Conservation (phyloP, 306 rosid genomes). For the Canavalia gladiata region DNA sequence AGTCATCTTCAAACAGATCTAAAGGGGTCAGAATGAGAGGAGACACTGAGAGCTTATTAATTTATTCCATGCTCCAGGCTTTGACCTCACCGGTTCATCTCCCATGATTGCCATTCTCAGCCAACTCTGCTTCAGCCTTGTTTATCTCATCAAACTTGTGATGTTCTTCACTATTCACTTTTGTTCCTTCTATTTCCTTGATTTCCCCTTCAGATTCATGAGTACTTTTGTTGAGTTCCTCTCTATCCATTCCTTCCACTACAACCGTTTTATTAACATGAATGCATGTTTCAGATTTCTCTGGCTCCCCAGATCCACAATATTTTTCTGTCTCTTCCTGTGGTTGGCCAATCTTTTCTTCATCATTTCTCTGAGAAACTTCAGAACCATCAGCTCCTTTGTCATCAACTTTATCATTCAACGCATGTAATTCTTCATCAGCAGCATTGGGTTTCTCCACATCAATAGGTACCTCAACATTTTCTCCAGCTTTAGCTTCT, state of each 20-base stretch:
- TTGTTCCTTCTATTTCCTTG: conserved; percentile 57
- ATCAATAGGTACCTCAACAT: conserved; percentile 49
- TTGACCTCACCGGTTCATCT: conserved; percentile 55
- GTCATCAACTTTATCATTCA: conserved; percentile 51
- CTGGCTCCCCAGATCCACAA: conserved; percentile 50
- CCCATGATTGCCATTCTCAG: conserved; percentile 57
- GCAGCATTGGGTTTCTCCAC: conserved; percentile 55
- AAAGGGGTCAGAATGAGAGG: conserved; percentile 60
- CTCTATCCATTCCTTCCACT: conserved; percentile 62
- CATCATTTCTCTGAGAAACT: conserved; percentile 52
- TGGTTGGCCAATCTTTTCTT: conserved; percentile 57
- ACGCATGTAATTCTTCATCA: conserved; percentile 51
- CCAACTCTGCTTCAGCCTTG: conserved; percentile 58
- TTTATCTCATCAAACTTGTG: conserved; percentile 48
- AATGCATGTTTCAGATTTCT: conserved; percentile 47
- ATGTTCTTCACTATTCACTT: conserved; percentile 56
- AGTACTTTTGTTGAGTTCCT: conserved; percentile 46
- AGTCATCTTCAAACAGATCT: conserved; percentile 51
- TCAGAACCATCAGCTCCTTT: conserved; percentile 65
- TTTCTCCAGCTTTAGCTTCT: conserved; percentile 43
- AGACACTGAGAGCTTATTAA: conserved; percentile 26
- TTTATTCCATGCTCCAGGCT: conserved; percentile 47
- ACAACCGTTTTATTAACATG: conserved; percentile 53
- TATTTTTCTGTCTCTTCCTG: conserved; percentile 53
- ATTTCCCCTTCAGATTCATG: conserved; percentile 57